Percentiles rank a stretch among this genome's conserved stretches.
Evolutionary conservation across 2,329 filamentous ascomycete species (phyloP).

Genomic region (Fusarium poae): DNA sequence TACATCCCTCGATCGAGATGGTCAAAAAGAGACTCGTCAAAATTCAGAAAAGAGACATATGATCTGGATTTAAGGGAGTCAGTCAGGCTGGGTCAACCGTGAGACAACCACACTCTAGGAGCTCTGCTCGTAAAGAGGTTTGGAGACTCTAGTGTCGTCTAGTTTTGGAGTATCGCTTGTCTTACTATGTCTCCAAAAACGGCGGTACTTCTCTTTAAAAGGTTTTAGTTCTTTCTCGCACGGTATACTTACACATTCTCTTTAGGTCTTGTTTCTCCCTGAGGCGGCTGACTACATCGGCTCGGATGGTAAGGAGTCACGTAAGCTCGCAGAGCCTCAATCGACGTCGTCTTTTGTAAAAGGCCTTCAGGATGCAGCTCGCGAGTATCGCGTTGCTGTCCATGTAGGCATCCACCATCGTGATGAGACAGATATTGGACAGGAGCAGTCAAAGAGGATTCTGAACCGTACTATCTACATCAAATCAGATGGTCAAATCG

Average conservation of each 20-base stretch:
- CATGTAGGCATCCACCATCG: constrained; percentile 91
- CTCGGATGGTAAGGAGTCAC: constrained; percentile 73
- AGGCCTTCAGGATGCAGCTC: constrained; percentile 78
- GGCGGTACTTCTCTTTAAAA: constrained; percentile 29
- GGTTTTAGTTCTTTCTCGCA: constrained; percentile 29
- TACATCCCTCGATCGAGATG: constrained; percentile 39
- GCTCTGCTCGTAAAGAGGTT: constrained; percentile 1
- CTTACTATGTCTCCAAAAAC: constrained; percentile 19
- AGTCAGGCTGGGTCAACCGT: constrained; percentile 32
- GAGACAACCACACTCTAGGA: constrained; percentile 32
- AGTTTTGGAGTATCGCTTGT: constrained; percentile 15
- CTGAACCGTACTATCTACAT: constrained; percentile 69
- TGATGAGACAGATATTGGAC: constrained; percentile 46
- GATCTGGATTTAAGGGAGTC: constrained; percentile 19
- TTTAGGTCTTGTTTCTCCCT: constrained; percentile 85
- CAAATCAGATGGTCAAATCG: constrained; percentile 58
- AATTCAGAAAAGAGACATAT: constrained; percentile 10
- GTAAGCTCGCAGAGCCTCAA: constrained; percentile 77
- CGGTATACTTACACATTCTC: constrained; percentile 41
- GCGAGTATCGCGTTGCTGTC: constrained; percentile 73
- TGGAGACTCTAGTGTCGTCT: not conserved
- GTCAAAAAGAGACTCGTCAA: constrained; percentile 12
- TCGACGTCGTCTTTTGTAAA: constrained; percentile 78
- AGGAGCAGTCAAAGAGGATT: constrained; percentile 51
- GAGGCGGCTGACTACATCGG: constrained; percentile 94